These are phyloP conservation scores for Diplodia sapinea DNA, from an alignment of 2,329 filamentous ascomycete species.

Conservation along the genomic window DNA sequence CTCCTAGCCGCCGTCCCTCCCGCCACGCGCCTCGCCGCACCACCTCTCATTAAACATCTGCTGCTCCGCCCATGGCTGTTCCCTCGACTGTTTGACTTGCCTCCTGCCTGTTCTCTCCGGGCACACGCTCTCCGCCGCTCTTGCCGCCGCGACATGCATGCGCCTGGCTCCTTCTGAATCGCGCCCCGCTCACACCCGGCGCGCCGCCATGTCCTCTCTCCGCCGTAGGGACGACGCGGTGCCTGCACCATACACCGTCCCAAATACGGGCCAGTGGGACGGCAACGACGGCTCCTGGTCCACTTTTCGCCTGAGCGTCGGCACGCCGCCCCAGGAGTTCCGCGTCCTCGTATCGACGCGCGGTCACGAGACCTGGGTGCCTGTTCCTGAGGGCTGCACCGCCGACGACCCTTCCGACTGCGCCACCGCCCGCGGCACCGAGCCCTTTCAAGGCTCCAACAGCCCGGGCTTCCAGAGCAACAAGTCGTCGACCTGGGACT, in stretches of 20 bases:
- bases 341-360: conserved; percentile 46
- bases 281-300: conserved; percentile 52
- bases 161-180: not conserved
- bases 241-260: conserved; percentile 12
- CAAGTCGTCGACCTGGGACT: conserved; percentile 43
- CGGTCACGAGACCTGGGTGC: conserved; percentile 41
- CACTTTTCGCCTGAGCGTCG: conserved; percentile 50
- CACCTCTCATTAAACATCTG: not conserved
- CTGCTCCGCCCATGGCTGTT: not conserved
- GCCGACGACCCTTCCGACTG: conserved; percentile 39
- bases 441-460: conserved; percentile 41
- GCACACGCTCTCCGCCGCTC: not conserved
- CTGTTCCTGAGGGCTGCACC: conserved; percentile 45
- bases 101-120: not conserved
- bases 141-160: not conserved
- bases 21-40: not conserved
- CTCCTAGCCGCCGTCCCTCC: conserved; percentile 2
- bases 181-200: not conserved
- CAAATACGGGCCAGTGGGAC: conserved; percentile 40
- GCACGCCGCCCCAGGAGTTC: conserved; percentile 48
- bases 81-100: not conserved
- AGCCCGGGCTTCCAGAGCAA: conserved; percentile 44
- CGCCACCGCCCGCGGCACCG: conserved; percentile 41
- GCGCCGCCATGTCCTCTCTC: not conserved
- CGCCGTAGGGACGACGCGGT: not conserved